phyloP scores from a whole-genome alignment of 108 stramenopile species.

The Craspedostauros australis region DNA sequence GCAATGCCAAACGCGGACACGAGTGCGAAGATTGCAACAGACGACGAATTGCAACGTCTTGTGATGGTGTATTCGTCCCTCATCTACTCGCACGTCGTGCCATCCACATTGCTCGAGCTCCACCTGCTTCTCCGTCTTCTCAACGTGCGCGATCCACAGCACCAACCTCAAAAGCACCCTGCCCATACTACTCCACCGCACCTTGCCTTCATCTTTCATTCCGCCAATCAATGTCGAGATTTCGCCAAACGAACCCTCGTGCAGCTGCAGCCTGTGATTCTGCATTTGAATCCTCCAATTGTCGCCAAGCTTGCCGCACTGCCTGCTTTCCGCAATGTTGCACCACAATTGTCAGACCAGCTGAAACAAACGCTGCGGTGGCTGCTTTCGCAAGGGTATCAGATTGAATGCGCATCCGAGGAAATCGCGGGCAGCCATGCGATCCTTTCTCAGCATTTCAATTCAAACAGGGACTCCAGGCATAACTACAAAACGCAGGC shows the following conservation, averaged over 20 bases:
- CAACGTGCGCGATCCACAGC: too few relatives aligned
- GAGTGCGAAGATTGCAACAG: not conserved
- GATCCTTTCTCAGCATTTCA: conserved; percentile 67
- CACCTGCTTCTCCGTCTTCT: conserved; percentile 66
- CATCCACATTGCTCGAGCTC: conserved; percentile 62
- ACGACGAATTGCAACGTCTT: conserved; percentile 31
- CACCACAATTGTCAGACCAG: too few relatives aligned
- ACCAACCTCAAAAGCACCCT: not conserved
- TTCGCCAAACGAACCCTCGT: not conserved
- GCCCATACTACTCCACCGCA: not conserved
- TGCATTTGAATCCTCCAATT: conserved; percentile 3
- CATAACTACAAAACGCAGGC: conserved; percentile 58
- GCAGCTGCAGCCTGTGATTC: not conserved
- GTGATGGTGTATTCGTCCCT: conserved; percentile 49
- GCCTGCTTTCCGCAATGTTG: too few relatives aligned
- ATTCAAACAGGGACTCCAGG: conserved; percentile 62
- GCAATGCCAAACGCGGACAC: not conserved
- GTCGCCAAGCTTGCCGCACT: not conserved
- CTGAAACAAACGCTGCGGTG: too few relatives aligned
- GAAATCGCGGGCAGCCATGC: conserved; percentile 27
- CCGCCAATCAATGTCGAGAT: not conserved
- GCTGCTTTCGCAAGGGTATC: too few relatives aligned
- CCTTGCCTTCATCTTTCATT: not conserved
- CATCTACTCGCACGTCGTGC: conserved; percentile 52
- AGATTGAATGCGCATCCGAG: conserved; percentile 5